phyloP scores from a whole-genome alignment of 2,329 filamentous ascomycete genomes.

The Alternaria conjuncta region DNA sequence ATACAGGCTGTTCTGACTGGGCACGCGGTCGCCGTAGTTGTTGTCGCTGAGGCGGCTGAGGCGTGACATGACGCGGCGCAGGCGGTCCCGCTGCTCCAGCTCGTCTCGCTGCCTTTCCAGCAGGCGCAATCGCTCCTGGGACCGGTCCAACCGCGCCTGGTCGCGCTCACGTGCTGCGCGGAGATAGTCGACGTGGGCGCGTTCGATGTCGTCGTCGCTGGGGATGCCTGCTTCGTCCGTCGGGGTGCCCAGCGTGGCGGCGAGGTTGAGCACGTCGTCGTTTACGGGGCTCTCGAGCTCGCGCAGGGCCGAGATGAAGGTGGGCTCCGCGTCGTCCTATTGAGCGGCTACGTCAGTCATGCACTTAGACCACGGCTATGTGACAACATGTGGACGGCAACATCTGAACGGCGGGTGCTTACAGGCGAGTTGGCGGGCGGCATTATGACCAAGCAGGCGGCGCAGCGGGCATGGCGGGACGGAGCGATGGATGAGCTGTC shows the following conservation, averaged over 20 bases:
- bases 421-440: constrained; percentile 46
- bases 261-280: constrained; percentile 54
- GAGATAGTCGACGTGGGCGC: constrained; percentile 40
- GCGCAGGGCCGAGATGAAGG: constrained; percentile 57
- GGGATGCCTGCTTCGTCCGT: neutral
- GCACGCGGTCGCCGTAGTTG: constrained; percentile 60
- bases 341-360: constrained; percentile 29
- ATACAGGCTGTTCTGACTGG: constrained; percentile 62
- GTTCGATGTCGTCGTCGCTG: constrained; percentile 23
- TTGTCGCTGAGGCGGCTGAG: constrained; percentile 53
- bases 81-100: constrained; percentile 48
- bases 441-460: constrained; percentile 30
- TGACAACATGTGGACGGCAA: neutral
- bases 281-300: constrained; percentile 56
- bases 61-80: constrained; percentile 55
- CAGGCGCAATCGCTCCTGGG: constrained; percentile 37
- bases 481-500: constrained; percentile 7
- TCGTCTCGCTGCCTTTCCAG: constrained; percentile 46
- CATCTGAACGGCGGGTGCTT: constrained; percentile 7
- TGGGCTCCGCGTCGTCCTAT: constrained; percentile 40
- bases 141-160: constrained; percentile 24
- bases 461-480: constrained; percentile 21
- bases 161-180: constrained; percentile 50
- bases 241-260: constrained; percentile 56
- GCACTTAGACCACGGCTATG: neutral